Percentiles rank a stretch among this genome's conserved stretches.
Evolutionary conservation across 805 yeast genomes (phyloP).

Genomic region (Starmerella bacillaris): DNA sequence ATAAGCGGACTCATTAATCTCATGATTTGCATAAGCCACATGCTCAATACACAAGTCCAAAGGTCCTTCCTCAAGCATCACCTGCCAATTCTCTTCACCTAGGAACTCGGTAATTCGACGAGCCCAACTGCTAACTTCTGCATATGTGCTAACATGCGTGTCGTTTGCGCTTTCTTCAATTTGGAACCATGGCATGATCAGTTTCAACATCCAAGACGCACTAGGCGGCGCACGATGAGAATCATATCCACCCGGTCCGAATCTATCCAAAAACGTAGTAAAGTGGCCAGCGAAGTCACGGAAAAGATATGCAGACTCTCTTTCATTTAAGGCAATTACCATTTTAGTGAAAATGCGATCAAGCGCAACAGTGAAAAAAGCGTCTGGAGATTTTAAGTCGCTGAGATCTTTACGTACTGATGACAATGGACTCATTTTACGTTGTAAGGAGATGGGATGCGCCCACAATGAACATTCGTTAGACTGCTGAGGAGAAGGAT

Average conservation of each 20-base stretch:
- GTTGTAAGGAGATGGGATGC: background rate
- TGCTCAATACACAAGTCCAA: conserved; percentile 17
- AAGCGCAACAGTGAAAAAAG: conserved; percentile 6
- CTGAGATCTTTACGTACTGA: background rate
- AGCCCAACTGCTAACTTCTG: conserved; percentile 12
- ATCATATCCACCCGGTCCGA: conserved; percentile 10
- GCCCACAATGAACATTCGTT: no score
- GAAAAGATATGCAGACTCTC: conserved; percentile 10
- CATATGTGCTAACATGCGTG: conserved; percentile 3
- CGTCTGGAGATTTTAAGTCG: conserved; percentile 5
- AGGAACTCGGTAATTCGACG: conserved; percentile 4
- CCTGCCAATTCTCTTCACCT: conserved; percentile 1
- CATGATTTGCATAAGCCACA: conserved; percentile 4
- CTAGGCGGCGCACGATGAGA: conserved; percentile 7
- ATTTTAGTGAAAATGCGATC: conserved; percentile 7
- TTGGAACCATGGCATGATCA: conserved; percentile 11
- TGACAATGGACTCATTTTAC: background rate
- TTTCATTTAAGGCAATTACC: conserved; percentile 8
- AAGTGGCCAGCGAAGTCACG: conserved; percentile 16
- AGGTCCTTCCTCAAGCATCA: conserved; percentile 7
- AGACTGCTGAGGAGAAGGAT: background rate
- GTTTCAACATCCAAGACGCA: conserved; percentile 9
- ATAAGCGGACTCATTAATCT: conserved; percentile 8
- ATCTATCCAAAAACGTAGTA: conserved; percentile 9
- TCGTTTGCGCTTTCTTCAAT: conserved; percentile 2